These are phyloP conservation scores for Sporisorium exsertum DNA, from an alignment of 1,284 basidiomycete species.

Conservation along the genomic window DNA sequence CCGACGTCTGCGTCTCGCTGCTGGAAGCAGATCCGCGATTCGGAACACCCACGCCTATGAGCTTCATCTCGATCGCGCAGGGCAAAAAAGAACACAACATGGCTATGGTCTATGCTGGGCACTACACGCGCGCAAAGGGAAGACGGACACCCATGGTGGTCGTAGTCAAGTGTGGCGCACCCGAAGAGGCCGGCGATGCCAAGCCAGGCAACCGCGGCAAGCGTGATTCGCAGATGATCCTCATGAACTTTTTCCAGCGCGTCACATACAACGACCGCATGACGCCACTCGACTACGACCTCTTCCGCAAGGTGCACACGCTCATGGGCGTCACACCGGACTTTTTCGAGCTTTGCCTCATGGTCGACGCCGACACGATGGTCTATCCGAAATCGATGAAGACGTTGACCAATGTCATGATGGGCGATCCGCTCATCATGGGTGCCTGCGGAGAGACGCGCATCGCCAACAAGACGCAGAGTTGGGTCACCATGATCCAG, in stretches of 20 bases:
- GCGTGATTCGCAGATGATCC: constrained; percentile 95
- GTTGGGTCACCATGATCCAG: constrained; percentile 98
- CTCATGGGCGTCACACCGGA: constrained; percentile 99
- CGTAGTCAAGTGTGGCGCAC: constrained; percentile 95
- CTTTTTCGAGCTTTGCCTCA: constrained; percentile 95
- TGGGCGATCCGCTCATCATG: constrained; percentile 98
- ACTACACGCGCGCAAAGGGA: constrained; percentile 81
- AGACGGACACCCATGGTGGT: constrained; percentile 94
- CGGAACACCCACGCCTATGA: constrained; percentile 96
- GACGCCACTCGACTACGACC: constrained; percentile 95
- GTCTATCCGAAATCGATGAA: constrained; percentile 64
- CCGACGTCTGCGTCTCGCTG: constrained; percentile 92
- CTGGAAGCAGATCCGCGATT: constrained; percentile 94
- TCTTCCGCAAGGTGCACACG: constrained; percentile 95
- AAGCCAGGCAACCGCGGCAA: constrained; percentile 99
- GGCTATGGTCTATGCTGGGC: constrained; percentile 98
- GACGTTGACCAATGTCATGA: constrained; percentile 80
- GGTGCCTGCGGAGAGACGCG: constrained; percentile 98
- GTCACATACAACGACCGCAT: constrained; percentile 99
- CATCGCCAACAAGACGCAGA: constrained; percentile 92
- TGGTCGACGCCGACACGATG: constrained; percentile 94
- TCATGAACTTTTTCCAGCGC: constrained; percentile 99
- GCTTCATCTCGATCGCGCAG: constrained; percentile 87
- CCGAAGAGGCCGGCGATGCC: constrained; percentile 77
- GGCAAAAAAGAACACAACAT: constrained; percentile 91